Conservation (phyloP, 2,329 filamentous ascomycete genomes). For the Diplodia scrobiculata region DNA sequence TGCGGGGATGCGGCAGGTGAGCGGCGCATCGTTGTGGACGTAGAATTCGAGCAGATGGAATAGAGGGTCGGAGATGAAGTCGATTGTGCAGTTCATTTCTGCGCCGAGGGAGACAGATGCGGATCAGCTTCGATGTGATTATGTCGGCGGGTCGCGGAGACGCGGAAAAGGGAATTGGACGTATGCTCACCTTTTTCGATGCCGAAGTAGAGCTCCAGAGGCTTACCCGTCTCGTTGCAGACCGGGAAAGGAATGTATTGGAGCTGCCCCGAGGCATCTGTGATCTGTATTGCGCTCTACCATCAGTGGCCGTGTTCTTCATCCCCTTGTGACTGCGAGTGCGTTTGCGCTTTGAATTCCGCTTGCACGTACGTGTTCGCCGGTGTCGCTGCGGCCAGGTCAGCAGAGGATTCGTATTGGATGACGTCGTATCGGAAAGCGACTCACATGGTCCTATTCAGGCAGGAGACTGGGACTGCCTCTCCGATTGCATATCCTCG, state of each 20-base stretch:
- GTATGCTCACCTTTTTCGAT: slow-evolving; percentile 57
- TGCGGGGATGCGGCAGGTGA: slow-evolving; percentile 85
- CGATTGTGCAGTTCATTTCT: slow-evolving; percentile 82
- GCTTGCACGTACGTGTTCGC: slow-evolving; percentile 65
- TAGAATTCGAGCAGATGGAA: slow-evolving; percentile 96
- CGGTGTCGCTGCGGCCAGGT: slow-evolving; percentile 67
- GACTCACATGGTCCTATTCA: slow-evolving; percentile 56
- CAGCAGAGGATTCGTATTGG: not conserved
- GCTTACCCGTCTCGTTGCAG: slow-evolving; percentile 82
- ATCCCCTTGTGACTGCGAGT: too few species aligned
- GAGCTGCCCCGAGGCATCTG: slow-evolving; percentile 76
- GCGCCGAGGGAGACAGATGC: slow-evolving; percentile 36
- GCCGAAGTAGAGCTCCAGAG: slow-evolving; percentile 85
- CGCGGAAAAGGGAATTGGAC: not conserved
- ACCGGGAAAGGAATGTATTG: slow-evolving; percentile 88
- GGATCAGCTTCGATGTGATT: not conserved
- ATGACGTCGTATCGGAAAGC: slow-evolving; percentile 14
- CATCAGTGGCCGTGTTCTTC: slow-evolving; percentile 12
- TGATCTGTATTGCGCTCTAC: slow-evolving; percentile 54
- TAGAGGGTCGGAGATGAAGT: slow-evolving; percentile 74
- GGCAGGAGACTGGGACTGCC: slow-evolving; percentile 54
- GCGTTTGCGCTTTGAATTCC: slow-evolving; percentile 13
- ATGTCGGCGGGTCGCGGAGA: not conserved
- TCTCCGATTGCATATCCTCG: slow-evolving; percentile 53
- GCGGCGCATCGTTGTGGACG: slow-evolving; percentile 91